Conservation (phyloP, 352 stramenopile species). For the Pythium aristosporum region DNA sequence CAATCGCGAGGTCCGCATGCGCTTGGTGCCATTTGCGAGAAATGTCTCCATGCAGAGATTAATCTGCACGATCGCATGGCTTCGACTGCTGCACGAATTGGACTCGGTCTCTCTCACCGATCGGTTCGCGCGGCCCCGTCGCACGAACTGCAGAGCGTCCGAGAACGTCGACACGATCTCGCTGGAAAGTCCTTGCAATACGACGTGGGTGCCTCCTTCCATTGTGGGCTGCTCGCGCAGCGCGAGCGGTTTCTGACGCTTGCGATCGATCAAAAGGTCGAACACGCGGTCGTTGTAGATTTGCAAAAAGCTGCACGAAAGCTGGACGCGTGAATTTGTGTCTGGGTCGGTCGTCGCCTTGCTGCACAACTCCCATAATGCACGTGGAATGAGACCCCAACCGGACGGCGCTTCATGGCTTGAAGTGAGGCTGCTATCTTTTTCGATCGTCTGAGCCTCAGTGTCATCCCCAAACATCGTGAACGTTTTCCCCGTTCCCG, state of each 20-base stretch:
- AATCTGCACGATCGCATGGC: slow-evolving; percentile 91
- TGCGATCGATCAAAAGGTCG: slow-evolving; percentile 82
- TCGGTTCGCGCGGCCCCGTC: slow-evolving; percentile 50
- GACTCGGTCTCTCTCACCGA: slow-evolving; percentile 81
- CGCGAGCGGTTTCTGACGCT: slow-evolving; percentile 64
- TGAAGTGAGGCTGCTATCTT: not conserved
- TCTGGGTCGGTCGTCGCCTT: not conserved
- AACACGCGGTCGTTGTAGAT: slow-evolving; percentile 95
- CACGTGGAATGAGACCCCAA: slow-evolving; percentile 83
- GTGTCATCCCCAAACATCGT: slow-evolving; percentile 84
- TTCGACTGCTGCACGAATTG: slow-evolving; percentile 87
- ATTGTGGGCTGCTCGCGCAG: slow-evolving; percentile 59
- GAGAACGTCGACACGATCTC: slow-evolving; percentile 39
- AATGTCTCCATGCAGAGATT: slow-evolving; percentile 51
- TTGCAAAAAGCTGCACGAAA: slow-evolving; percentile 90
- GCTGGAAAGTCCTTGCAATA: slow-evolving; percentile 59
- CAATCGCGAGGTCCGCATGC: slow-evolving; percentile 48
- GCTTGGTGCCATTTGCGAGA: slow-evolving; percentile 34
- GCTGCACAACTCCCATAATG: slow-evolving; percentile 67
- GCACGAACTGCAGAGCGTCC: slow-evolving; percentile 57
- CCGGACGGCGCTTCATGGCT: not conserved
- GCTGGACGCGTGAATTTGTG: slow-evolving; percentile 30
- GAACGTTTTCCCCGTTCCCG: slow-evolving; percentile 90
- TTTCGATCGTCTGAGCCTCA: not conserved
- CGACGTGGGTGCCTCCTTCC: slow-evolving; percentile 54